Evolutionary conservation across 176 grass and related monocot genomes (phyloP).

Genomic region (Bolboschoenus planiculmis): DNA sequence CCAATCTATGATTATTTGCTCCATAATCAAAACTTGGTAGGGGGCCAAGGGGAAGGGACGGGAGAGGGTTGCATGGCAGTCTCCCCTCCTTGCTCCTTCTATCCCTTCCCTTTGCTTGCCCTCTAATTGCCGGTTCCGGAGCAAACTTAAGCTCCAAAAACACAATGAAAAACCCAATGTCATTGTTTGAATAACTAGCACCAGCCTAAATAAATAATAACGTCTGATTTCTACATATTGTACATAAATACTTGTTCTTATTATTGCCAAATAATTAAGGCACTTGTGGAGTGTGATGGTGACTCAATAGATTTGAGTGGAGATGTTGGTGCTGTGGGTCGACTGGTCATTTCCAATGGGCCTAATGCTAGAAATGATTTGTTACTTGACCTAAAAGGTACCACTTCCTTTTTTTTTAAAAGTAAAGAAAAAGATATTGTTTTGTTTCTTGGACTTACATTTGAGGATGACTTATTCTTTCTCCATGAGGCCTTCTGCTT

Average conservation of each 20-base stretch:
- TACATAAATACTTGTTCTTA: constrained; percentile 1
- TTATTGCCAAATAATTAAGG: constrained; percentile 41
- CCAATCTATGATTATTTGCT: background rate
- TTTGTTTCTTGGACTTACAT: background rate
- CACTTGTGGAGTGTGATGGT: constrained; percentile 92
- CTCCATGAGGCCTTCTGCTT: background rate
- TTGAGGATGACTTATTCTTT: background rate
- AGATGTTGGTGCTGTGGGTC: constrained; percentile 83
- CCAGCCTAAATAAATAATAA: background rate
- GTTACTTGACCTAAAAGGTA: constrained; percentile 93
- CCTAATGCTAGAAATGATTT: constrained; percentile 61
- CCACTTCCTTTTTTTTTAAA: background rate
- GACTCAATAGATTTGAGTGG: constrained; percentile 95
- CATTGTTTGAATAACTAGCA: background rate
- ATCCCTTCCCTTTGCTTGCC: background rate
- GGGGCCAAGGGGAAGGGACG: background rate
- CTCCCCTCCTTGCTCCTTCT: background rate
- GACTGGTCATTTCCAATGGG: constrained; percentile 73
- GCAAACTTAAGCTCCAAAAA: background rate
- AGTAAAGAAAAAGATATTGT: constrained; percentile 6
- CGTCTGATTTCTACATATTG: constrained; percentile 5
- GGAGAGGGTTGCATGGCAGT: background rate
- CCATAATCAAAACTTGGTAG: background rate
- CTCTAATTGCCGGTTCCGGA: background rate
- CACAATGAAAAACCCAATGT: background rate